Evolutionary conservation across 306 rosid species (phyloP).

Genomic region (Bauhinia variegata): DNA sequence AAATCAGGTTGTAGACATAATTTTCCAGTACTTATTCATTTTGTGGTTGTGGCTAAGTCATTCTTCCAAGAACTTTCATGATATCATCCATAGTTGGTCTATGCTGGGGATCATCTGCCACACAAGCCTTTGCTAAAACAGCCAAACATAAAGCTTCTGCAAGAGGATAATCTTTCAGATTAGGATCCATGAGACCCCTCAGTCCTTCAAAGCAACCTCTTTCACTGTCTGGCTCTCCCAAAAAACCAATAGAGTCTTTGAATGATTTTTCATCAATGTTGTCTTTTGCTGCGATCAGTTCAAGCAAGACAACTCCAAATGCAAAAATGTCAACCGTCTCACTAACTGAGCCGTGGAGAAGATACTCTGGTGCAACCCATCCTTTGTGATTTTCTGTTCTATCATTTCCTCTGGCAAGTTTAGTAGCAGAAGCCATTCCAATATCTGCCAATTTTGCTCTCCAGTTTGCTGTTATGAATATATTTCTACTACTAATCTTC

Average conservation of each 20-base stretch:
- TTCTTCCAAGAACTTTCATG: conserved; percentile 64
- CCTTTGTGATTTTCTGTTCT: conserved; percentile 23
- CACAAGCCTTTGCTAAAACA: conserved; percentile 68
- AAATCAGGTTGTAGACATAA: conserved; percentile 5
- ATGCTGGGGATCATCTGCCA: conserved; percentile 63
- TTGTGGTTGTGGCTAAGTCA: conserved; percentile 39
- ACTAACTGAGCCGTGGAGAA: conserved; percentile 27
- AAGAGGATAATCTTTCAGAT: conserved; percentile 60
- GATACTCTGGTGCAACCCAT: conserved; percentile 46
- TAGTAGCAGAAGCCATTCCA: conserved; percentile 33
- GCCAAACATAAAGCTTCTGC: conserved; percentile 62
- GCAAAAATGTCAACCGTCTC: conserved; percentile 68
- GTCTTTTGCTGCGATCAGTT: conserved; percentile 64
- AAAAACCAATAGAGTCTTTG: conserved; percentile 53
- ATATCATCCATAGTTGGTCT: conserved; percentile 71
- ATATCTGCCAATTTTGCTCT: conserved; percentile 64
- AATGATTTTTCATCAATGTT: conserved; percentile 49
- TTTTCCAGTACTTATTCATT: neutral
- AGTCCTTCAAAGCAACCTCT: conserved; percentile 69
- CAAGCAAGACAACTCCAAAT: conserved; percentile 69
- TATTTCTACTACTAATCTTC: conserved; percentile 51
- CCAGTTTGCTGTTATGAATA: conserved; percentile 55
- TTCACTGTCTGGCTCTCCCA: conserved; percentile 54
- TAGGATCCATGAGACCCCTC: conserved; percentile 62
- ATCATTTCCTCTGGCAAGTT: conserved; percentile 23